Base-by-base conservation (phyloP, 306 rosid genomes). In the Alnus rubra region DNA sequence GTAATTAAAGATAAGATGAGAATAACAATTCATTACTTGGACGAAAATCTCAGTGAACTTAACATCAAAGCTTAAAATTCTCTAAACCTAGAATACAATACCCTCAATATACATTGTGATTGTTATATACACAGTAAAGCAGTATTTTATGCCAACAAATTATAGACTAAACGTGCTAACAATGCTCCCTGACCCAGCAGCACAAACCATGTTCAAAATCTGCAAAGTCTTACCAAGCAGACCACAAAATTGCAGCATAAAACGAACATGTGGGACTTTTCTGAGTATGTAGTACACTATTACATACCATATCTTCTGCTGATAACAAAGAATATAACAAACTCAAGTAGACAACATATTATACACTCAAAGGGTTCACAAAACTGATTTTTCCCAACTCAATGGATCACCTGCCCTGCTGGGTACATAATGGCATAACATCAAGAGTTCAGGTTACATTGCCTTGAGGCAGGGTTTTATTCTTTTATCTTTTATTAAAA, bases 361-460 rank as follows among this genome's bases (percentile, higher is more conserved):
- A 62, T 15, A 58, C 14, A 23, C 28, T 23, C 28, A 81, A 89
- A 59, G 69, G 69, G 37, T 48, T 73, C 31, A 67, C 76, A 54
- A 85, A 74, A 81, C 79, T 79, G 75, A 79, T 54, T 83, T 79
- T 60, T 82, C 79, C 81, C 69, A 81, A 75, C 69, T 53, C 81
- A 85, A 67, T 84, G 50, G 60, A 65, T 67, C 79, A 44, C 54
- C 74, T 71, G 80, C 59, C 55, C 73, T 64, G 48, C 80, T 65
- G n/a, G 71, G 76, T 50, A 53, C 62, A 45, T 31, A 71, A 18
- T 80, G 79, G 76, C 50, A 65, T 48, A 31, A 76, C 83, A 28
- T 18, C 62, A 74, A 33, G 69, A 48, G 48, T 77, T 73, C 45
- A 72, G 9, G 74, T 65, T 75, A 76, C 84, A 73, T 74, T 72